Evolutionary conservation across 192 early-diverging fungal genomes (phyloP).

Genomic region (Linnemannia zychae): DNA sequence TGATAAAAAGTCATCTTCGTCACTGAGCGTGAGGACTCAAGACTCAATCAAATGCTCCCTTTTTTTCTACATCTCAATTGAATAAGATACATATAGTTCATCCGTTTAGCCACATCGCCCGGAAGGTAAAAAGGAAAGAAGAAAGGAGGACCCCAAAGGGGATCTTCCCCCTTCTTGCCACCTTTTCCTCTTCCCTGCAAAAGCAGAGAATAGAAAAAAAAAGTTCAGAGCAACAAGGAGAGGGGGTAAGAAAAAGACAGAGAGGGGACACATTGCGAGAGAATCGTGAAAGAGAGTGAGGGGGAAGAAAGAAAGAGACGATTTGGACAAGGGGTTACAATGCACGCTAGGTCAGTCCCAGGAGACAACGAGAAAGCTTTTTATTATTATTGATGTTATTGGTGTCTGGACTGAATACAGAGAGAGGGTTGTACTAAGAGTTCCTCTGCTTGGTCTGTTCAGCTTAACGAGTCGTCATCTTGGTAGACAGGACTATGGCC

Average conservation of each 20-base stretch:
- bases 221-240: not conserved
- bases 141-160: not conserved
- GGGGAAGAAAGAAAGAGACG: not conserved
- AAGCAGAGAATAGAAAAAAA: not conserved
- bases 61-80: not conserved
- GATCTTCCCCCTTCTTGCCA: conserved; percentile 1
- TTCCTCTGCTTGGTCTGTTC: too few species aligned
- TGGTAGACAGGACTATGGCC: not conserved
- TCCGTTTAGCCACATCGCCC: not conserved
- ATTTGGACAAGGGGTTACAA: not conserved
- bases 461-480: not conserved
- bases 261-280: not conserved
- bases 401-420: not conserved
- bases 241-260: not conserved
- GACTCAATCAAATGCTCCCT: not conserved
- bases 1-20: not conserved
- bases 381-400: not conserved
- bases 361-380: not conserved
- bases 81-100: not conserved
- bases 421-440: too few species aligned
- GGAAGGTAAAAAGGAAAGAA: not conserved
- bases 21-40: not conserved
- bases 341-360: conserved; percentile 10
- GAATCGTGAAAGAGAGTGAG: not conserved
- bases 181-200: not conserved